These are phyloP conservation scores for Tylopilus plumbeoviolaceoides DNA, from an alignment of 768 basidiomycete species.

Conservation along the genomic window DNA sequence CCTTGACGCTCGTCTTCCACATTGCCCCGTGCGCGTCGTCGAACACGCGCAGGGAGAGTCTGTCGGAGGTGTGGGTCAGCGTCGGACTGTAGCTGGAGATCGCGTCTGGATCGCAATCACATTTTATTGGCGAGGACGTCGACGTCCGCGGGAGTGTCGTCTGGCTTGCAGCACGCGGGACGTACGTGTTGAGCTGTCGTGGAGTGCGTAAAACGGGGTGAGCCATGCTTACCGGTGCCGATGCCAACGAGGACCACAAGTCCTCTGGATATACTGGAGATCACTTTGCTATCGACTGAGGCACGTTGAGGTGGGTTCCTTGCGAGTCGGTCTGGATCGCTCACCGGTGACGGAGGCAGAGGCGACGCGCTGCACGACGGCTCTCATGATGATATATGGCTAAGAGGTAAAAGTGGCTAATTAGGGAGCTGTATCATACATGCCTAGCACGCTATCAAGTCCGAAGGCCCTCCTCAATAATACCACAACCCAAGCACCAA, in stretches of 20 bases:
- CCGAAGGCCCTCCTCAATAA: constrained; percentile 40
- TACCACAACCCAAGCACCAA: constrained; percentile 83
- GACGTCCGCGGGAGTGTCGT: constrained; percentile 77
- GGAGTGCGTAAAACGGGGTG: background rate
- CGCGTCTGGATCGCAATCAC: constrained; percentile 35
- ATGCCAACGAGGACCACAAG: constrained; percentile 91
- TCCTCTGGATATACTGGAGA: constrained; percentile 81
- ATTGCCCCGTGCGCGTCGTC: constrained; percentile 55
- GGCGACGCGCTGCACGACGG: constrained; percentile 79
- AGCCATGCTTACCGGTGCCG: constrained; percentile 53
- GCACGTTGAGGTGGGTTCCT: background rate
- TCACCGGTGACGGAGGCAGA: constrained; percentile 83
- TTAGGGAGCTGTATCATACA: background rate
- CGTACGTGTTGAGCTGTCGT: constrained; percentile 1
- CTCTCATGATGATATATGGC: constrained; percentile 54
- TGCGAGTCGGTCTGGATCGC: constrained; percentile 1
- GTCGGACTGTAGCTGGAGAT: background rate
- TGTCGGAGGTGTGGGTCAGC: constrained; percentile 29
- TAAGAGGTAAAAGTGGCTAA: background rate
- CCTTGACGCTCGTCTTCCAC: constrained; percentile 89
- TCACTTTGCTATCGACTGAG: constrained; percentile 71
- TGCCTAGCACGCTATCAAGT: background rate
- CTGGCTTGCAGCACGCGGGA: constrained; percentile 40
- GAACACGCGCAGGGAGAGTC: constrained; percentile 73
- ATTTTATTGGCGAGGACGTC: constrained; percentile 78